phyloP scores from a whole-genome alignment of 257 asterid species.

The Osmanthus fragrans region DNA sequence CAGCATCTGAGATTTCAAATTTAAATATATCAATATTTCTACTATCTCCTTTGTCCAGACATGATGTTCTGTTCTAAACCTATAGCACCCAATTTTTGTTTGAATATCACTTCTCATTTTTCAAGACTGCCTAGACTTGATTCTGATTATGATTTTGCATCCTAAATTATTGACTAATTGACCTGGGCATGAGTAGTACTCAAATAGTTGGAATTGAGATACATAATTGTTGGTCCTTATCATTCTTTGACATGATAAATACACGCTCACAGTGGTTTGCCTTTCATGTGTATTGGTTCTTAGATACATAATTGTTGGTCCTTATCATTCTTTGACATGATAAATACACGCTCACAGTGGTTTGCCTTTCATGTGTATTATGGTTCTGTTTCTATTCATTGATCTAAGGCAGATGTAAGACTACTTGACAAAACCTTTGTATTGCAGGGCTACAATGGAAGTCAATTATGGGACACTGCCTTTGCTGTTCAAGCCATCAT shows the following conservation, averaged over 20 bases:
- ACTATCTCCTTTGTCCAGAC: background rate
- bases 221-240: conserved; percentile 8
- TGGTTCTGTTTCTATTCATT: background rate
- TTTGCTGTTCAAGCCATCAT: conserved; percentile 91
- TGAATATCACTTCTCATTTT: background rate
- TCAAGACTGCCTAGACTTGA: background rate
- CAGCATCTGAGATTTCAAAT: background rate
- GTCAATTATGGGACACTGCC: conserved; percentile 92
- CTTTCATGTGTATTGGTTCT: conserved; percentile 2
- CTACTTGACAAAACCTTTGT: conserved; percentile 2
- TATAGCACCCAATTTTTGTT: background rate
- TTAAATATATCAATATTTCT: background rate
- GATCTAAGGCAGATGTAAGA: conserved; percentile 1
- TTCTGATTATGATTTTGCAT: background rate
- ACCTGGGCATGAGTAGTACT: background rate
- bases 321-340: background rate
- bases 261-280: background rate
- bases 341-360: conserved; percentile 1
- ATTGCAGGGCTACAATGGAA: conserved; percentile 92
- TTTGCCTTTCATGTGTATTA: background rate
- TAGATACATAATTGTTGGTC: conserved; percentile 10
- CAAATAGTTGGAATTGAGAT: conserved; percentile 1
- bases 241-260: background rate
- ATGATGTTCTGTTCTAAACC: background rate
- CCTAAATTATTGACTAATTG: background rate